Conservation (phyloP, 768 basidiomycete species). For the Boletus subparvulus region DNA sequence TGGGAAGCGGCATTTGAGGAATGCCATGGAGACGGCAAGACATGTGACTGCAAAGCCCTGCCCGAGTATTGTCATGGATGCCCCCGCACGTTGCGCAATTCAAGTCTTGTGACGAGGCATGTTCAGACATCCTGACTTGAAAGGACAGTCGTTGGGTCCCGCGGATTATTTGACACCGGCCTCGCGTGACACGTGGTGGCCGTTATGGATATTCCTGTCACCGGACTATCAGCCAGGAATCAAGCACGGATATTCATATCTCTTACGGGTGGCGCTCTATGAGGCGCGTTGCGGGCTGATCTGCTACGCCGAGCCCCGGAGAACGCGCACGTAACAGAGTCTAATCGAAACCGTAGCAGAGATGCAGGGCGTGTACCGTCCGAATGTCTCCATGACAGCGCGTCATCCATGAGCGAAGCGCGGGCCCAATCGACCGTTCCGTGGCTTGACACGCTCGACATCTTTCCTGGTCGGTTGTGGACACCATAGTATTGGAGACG, state of each 20-base stretch:
- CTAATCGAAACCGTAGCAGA: constrained; percentile 51
- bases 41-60: neutral
- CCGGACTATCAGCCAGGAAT: constrained; percentile 47
- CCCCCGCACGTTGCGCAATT: constrained; percentile 20
- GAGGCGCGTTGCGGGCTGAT: constrained; percentile 40
- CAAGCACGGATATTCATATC: constrained; percentile 61
- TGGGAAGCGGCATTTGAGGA: neutral
- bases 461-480: constrained; percentile 42
- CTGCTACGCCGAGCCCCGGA: constrained; percentile 44
- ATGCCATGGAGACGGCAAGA: neutral
- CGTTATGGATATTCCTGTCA: constrained; percentile 30
- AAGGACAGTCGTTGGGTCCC: neutral
- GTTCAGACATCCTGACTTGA: neutral
- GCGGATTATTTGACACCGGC: neutral
- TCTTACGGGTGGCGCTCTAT: constrained; percentile 48
- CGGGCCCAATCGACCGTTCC: constrained; percentile 27
- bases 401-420: constrained; percentile 31
- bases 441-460: constrained; percentile 49
- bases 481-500: too few relatives aligned
- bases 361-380: constrained; percentile 48
- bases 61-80: too few relatives aligned
- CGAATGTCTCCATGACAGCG: constrained; percentile 44
- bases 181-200: constrained; percentile 37
- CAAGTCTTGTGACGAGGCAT: constrained; percentile 37
- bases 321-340: constrained; percentile 10